phyloP scores from a whole-genome alignment of 192 early-diverging fungal species.

The Backusella tarrabulga region DNA sequence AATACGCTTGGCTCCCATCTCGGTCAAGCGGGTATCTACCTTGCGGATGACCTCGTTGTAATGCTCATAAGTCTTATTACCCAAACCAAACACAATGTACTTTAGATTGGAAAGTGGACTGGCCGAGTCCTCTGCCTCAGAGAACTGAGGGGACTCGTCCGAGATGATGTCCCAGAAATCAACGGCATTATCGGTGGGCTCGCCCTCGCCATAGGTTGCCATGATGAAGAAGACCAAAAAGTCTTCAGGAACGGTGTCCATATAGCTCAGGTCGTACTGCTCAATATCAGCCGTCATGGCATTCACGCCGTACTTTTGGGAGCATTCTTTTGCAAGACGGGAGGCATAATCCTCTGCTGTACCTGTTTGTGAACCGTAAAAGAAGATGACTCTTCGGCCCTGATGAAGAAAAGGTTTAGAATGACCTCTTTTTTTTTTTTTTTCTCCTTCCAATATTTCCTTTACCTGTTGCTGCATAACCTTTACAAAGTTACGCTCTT shows the following conservation, averaged over 20 bases:
- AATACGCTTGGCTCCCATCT: slow-evolving; percentile 74
- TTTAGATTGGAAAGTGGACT: slow-evolving; percentile 50
- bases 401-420: slow-evolving; percentile 21
- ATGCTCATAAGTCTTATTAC: slow-evolving; percentile 88
- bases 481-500: slow-evolving; percentile 52
- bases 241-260: slow-evolving; percentile 67
- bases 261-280: slow-evolving; percentile 86
- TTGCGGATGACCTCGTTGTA: slow-evolving; percentile 83
- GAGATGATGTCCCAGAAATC: slow-evolving; percentile 90
- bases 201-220: slow-evolving; percentile 97
- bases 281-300: slow-evolving; percentile 86
- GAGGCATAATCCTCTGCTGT: slow-evolving; percentile 98
- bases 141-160: slow-evolving; percentile 70
- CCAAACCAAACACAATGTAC: slow-evolving; percentile 82
- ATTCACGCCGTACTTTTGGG: slow-evolving; percentile 67
- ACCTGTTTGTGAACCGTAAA: slow-evolving; percentile 98
- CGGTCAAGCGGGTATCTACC: slow-evolving; percentile 64
- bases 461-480: slow-evolving; percentile 54
- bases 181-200: slow-evolving; percentile 96
- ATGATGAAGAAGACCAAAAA: slow-evolving; percentile 86
- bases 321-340: slow-evolving; percentile 84
- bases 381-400: slow-evolving; percentile 79
- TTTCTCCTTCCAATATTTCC: not conserved
- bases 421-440: not conserved
- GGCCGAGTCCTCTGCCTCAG: slow-evolving; percentile 59